Evolutionary conservation across 1,139 yeast genomes (phyloP), one percentile per base, ranked within the genome.

Genomic region (Yamadazyma pseudoaaseri): DNA sequence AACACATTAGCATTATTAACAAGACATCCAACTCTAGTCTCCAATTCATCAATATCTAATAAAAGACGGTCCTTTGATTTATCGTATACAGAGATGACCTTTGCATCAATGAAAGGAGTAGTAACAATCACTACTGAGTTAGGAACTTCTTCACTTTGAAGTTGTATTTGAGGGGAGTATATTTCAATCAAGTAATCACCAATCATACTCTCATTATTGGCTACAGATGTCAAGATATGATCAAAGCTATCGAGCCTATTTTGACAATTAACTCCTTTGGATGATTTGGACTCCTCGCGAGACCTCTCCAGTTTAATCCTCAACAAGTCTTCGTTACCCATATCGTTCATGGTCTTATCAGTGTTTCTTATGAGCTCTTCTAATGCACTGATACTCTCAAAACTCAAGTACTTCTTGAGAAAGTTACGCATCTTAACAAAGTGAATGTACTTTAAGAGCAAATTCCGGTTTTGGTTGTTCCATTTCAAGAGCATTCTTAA

Each of bases 131-230:
- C 72, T 35, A 86, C 79, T 2, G 83, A 70, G 31, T 76, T 76
- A 0, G 80, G 77, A 30, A 77, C 76, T 34, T 76, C 76, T 22
- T 81, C 81, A 33, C 86, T 73, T 40, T 83, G 81, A 15, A 90
- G 57, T 52, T 90, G 95, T 33, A 92, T 77, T 53, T 92, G 97
- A 0, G 98, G 97, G 1, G 90, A 76, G 9, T 86, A 67, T 24
- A 90, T 70, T 39, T 86, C 86, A 29, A 90, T 69, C 42, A 81
- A 56, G 49, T 77, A 86, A 33, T 82, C 78, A 43, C 82, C 86
- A 13, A 71, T 71, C 5, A 78, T 63, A n/a, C 52, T 56, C 37
- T 77, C 75, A 31, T 62, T 57, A 6, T 60, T 60, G 2, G 59
- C 49, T 1, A 73, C 58, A 20, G 62, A 57, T 16, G 74, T 67